Evolutionary conservation across 1,139 yeast species (phyloP), one percentile per base, ranked within the genome.

Genomic region (Scheffersomyces cryptocercus): DNA sequence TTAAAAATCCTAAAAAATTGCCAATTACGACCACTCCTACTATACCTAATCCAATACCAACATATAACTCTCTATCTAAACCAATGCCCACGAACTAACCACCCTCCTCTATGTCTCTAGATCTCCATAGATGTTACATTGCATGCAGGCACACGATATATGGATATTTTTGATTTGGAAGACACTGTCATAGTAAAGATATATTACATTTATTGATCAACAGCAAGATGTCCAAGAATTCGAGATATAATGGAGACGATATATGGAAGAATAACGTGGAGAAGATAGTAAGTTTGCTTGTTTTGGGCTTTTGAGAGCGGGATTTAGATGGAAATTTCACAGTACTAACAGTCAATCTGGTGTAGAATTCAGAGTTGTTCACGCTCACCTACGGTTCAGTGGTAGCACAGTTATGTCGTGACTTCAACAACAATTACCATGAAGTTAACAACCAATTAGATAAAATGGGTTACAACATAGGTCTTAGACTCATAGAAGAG

Each of bases 391-490:
- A 93, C 59, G 99, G 99, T 10, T 85, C 97, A 2, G 80, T 95
- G 37, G 99, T 93, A 40, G 82, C 96, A n/a, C 98, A 93, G 61
- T 70, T 93, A 42, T 90, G 97, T 60, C 81, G 84, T 47, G 99
- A 93, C 59, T 84, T 80, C 62, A 79, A 83, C 45, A 79, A 82
- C 52, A 88, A 91, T 63, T 91, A 88, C 62, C 64, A 62, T 10
- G 84, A 83, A 55, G 97, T 95, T 42, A 93, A 95, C 63, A 74
- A 74, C 43, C 95, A 91, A 61, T 72, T 95, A 40, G 96, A 85
- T 56, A 80, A 81, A 51, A 93, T 95, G 98, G 99, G 99, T 1
- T 88, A 89, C 63, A 90, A 88, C 62, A 95, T 95, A 40, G 99
- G 99, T 1, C 71, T 89, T 41, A 71, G 99, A 51, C 68, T 95